phyloP scores from a whole-genome alignment of 148 eudicot genomes.

The Rheum nobile region DNA sequence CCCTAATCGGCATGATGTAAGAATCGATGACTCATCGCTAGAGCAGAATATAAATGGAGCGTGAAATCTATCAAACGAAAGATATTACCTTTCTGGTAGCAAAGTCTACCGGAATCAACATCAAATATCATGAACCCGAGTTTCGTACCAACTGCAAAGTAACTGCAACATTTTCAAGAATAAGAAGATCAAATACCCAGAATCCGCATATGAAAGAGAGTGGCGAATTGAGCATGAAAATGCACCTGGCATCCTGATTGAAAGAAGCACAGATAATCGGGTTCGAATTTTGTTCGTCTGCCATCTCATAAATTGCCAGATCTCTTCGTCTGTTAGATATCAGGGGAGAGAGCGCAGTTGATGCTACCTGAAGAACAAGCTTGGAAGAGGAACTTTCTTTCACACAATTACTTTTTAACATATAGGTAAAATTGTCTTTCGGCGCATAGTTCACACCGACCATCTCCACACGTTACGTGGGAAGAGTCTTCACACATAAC shows the following conservation, averaged over 20 bases:
- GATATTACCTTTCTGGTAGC: conserved; percentile 55
- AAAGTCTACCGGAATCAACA: conserved; percentile 54
- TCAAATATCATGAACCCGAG: conserved; percentile 75
- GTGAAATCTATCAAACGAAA: neutral
- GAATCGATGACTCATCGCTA: neutral
- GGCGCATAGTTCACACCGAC: too few relatives aligned
- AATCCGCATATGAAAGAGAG: neutral
- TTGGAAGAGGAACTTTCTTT: neutral
- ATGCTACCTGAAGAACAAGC: neutral
- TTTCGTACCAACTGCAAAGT: conserved; percentile 76
- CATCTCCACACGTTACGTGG: too few relatives aligned
- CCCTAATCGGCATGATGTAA: neutral
- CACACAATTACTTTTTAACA: too few relatives aligned
- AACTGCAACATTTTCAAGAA: conserved; percentile 24
- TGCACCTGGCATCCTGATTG: conserved; percentile 68
- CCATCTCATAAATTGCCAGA: conserved; percentile 17
- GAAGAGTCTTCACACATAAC: too few relatives aligned
- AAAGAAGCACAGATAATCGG: conserved; percentile 65
- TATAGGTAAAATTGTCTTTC: too few relatives aligned
- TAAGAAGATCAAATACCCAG: neutral
- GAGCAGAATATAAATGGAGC: neutral
- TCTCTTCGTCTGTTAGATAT: neutral
- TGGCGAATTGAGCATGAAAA: neutral
- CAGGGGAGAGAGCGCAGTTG: neutral
- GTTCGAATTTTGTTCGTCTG: conserved; percentile 30